phyloP scores from a whole-genome alignment of 768 basidiomycete genomes.

The Coprinopsis marcescibilis region DNA sequence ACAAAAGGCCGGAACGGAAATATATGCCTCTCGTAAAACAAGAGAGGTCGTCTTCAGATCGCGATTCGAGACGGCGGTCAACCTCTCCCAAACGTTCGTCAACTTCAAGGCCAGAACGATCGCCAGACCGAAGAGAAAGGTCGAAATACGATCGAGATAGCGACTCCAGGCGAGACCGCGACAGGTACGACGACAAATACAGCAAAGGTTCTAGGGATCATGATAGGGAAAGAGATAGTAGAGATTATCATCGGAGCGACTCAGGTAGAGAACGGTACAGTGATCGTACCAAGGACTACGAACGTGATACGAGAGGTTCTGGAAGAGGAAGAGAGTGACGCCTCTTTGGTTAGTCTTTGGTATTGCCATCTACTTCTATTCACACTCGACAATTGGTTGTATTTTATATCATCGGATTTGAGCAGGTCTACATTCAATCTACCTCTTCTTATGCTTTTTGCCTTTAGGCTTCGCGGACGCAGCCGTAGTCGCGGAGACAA shows the following conservation, averaged over 20 bases:
- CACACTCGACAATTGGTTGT: too few species aligned
- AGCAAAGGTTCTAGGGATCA: constrained; percentile 10
- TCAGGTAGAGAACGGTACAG: constrained; percentile 1
- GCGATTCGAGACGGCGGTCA: constrained; percentile 28
- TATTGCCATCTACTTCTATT: neutral
- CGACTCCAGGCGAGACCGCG: constrained; percentile 15
- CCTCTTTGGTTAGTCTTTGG: constrained; percentile 1
- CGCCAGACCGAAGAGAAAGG: constrained; percentile 35
- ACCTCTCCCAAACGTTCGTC: constrained; percentile 33
- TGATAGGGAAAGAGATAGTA: constrained; percentile 10
- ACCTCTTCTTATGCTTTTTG: constrained; percentile 1
- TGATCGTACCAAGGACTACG: constrained; percentile 2
- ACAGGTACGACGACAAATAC: constrained; percentile 14
- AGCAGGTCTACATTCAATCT: neutral
- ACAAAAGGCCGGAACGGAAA: constrained; percentile 56
- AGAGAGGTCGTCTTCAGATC: constrained; percentile 37
- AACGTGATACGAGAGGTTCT: constrained; percentile 11
- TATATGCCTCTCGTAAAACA: constrained; percentile 81
- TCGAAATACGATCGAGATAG: constrained; percentile 13
- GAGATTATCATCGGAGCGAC: neutral
- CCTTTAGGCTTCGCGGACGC: constrained; percentile 6
- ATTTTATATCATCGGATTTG: neutral
- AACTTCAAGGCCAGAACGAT: constrained; percentile 50
- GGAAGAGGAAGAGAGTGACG: constrained; percentile 11
- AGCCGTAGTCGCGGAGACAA: neutral